phyloP scores from a whole-genome alignment of 495 filamentous ascomycete genomes.

The Penicillium samsonianum region DNA sequence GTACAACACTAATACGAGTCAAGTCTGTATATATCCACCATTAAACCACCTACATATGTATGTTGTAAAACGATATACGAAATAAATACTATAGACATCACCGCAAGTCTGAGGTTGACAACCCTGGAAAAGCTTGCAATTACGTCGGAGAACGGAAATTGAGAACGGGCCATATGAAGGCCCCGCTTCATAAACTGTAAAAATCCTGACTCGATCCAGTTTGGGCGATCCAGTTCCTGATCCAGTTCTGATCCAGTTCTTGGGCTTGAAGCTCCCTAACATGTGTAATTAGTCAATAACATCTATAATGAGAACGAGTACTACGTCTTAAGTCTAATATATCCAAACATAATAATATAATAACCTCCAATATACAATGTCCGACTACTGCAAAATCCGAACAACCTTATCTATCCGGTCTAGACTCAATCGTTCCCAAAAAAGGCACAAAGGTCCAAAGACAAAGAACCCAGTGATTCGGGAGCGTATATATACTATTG shows the following conservation, averaged over 20 bases:
- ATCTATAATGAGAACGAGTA: no score
- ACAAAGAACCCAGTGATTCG: slow-evolving; percentile 11
- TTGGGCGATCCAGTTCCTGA: background rate
- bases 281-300: background rate
- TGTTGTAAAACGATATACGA: no score
- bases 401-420: slow-evolving; percentile 34
- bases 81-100: no score
- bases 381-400: background rate
- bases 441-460: slow-evolving; percentile 8
- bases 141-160: background rate
- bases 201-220: background rate
- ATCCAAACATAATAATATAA: no score
- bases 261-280: background rate
- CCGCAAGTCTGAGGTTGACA: no score
- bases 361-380: no score
- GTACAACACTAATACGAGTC: no score
- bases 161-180: background rate
- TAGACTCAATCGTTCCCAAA: slow-evolving; percentile 32
- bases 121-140: no score
- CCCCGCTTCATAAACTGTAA: background rate
- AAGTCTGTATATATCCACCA: no score
- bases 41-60: no score
- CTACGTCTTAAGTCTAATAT: background rate
- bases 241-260: background rate
- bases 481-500: background rate